A percentile compares a stretch with the other conserved stretches of the same genome.
Conservation (phyloP, 2,329 filamentous ascomycete genomes). For the Venturia asperata region DNA sequence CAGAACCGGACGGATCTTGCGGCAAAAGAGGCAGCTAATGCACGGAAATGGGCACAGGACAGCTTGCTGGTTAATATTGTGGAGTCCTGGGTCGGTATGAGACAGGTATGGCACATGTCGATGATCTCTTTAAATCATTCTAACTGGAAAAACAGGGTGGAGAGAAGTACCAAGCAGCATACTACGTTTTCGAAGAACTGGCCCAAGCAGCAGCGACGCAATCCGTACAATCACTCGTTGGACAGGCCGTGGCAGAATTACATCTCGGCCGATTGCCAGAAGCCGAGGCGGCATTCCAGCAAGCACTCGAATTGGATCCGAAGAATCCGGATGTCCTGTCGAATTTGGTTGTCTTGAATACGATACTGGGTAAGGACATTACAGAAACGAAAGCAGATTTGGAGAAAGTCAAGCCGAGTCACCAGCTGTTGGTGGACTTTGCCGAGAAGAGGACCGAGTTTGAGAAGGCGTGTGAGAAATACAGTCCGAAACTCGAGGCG, state of each 20-base stretch:
- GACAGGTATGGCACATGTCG: constrained; percentile 55
- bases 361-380: constrained; percentile 66
- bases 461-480: constrained; percentile 79
- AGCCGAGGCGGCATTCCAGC: constrained; percentile 76
- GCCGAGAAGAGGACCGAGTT: constrained; percentile 83
- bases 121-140: constrained; percentile 24
- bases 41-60: constrained; percentile 91
- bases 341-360: constrained; percentile 73
- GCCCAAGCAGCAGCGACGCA: constrained; percentile 79
- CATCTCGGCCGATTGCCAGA: constrained; percentile 85
- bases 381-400: constrained; percentile 48
- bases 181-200: constrained; percentile 96
- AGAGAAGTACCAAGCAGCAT: constrained; percentile 91
- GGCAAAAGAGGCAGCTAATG: constrained; percentile 77
- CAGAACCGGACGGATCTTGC: constrained; percentile 90
- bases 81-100: constrained; percentile 88
- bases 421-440: constrained; percentile 66
- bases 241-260: constrained; percentile 84
- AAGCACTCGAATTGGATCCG: constrained; percentile 69
- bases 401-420: constrained; percentile 55
- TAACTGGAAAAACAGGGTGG: constrained; percentile 57
- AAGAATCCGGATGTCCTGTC: constrained; percentile 68
- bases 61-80: constrained; percentile 88
- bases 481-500: constrained; percentile 70
- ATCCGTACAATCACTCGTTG: constrained; percentile 67